Evolutionary conservation across 306 rosid genomes (phyloP), one percentile per base, ranked within the genome.

Genomic region (Luffa acutangula): DNA sequence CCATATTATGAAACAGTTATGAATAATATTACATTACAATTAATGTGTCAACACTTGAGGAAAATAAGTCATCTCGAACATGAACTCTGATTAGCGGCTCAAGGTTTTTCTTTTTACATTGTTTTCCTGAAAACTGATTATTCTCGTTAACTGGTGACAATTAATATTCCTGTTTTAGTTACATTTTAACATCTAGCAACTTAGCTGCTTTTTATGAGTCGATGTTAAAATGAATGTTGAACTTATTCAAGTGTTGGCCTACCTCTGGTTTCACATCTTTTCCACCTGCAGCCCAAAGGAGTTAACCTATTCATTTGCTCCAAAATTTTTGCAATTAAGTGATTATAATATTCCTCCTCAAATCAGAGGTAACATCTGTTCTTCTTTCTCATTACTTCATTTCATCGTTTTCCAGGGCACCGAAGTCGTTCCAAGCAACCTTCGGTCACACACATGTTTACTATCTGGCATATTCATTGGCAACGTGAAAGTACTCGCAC

Each of bases 401-500:
- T 48, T 79, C 39, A 5, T 54, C 67, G 71, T 83, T 75, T 66
- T 86, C 81, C 97, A 93, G 97, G 99, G 99, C 82, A 83, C 97
- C 4, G 97, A 93, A 82, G 91, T 84, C 31, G 92, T 95, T 54
- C 88, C 97, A 25, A 85, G 84, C 89, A 95, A 95, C 86, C 85
- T 92, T 72, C 89, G 99, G 84, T 95, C 99, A 73, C 97, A 95
- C 87, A 86, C 96, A 13, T 89, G 97, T 70, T 82, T 91, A 81
- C 80, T 95, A 83, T 91, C 99, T 0, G 97, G 99, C 82, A 89
- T 95, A 42, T 93, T 85, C 86, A 86, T 90, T 8, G 97, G 97
- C 41, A 90, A 86, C 46, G 91, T 89, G 81, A 95, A 80, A 92
- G 97, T 95, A 60, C 93, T 95, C 12, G 99, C 89, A 72, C 88